Base-by-base conservation (phyloP, 495 filamentous ascomycete genomes). In the Talaromyces ruber region DNA sequence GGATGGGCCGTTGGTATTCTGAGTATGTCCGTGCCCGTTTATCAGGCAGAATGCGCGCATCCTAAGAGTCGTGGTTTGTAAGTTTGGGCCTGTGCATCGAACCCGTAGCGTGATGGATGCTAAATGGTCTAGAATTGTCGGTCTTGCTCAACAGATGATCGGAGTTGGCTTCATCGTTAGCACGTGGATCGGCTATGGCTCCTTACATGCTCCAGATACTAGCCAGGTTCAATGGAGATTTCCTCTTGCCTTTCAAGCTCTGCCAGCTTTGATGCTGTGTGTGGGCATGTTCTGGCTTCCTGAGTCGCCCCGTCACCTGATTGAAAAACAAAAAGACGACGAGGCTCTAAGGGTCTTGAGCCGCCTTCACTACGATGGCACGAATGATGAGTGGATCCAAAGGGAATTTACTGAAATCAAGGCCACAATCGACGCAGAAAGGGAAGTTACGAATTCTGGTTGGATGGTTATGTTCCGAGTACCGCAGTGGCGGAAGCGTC, bases 1-100 rank as follows among this genome's bases (percentile, higher is more conserved):
- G 84, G 86, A 14, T 80, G 82, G 72, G 86, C 83, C 25, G 80
- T 88, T 58, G 85, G 84, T 52, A 72, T 84, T 32, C 76, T 84
- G 67, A 79, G 72, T 37, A 84, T 82, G 76, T 76, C 82, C 52
- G 82, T 85, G 54, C 84, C 82, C 8, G 81, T 86, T 24, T 85
- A 83, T 67, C 75, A 84, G 14, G 79, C 82, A 2, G 82, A 84
- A 65, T 78, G 78, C 68, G 74, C 80, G 0, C 74, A 81, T 54
- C 78, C 78, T 9, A 75, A 77, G 32, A 81, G 78, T 45, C 76
- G 79, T 68, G 84, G 83, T 24, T 70, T 84, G 55, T 58, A 58
- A 37, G 55, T 58, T 18, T 58, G 26, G 16, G 37, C 25, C 11
- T 6, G 8, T 18, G 3, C 1, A 34, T 34, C 12, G 2, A 34